These are phyloP conservation scores for Irpex sp. DNA, from an alignment of 1,284 basidiomycete species.

Conservation along the genomic window DNA sequence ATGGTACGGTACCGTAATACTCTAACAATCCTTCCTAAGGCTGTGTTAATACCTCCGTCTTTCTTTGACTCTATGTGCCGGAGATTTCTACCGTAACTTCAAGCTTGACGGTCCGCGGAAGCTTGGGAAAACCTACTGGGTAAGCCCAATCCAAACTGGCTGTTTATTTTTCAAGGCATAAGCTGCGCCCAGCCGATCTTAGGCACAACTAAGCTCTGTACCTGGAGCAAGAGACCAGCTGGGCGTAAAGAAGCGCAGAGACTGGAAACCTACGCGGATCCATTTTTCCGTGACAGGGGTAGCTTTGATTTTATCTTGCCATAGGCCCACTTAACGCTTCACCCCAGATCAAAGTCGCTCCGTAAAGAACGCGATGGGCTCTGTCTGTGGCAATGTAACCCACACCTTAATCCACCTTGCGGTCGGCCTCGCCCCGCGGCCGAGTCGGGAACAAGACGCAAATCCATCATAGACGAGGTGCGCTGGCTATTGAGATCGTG, in stretches of 20 bases:
- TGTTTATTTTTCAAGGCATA: background rate
- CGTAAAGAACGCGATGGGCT: background rate
- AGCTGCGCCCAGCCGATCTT: background rate
- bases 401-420: no score
- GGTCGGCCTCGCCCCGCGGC: no score
- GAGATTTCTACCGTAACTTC: no score
- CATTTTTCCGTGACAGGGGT: background rate
- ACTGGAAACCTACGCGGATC: background rate
- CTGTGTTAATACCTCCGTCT: no score
- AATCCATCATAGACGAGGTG: background rate
- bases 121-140: no score
- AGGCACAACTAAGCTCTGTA: background rate
- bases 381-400: background rate
- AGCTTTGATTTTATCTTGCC: background rate
- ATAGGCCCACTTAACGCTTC: background rate
- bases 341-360: background rate
- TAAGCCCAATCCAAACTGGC: no score
- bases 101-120: no score
- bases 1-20: background rate
- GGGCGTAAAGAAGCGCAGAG: background rate
- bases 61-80: no score
- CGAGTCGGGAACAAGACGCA: background rate
- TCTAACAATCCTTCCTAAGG: no score
- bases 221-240: background rate
- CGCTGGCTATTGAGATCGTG: background rate